Evolutionary conservation across 495 filamentous ascomycete species (phyloP).

Genomic region (Penicillium canariense): DNA sequence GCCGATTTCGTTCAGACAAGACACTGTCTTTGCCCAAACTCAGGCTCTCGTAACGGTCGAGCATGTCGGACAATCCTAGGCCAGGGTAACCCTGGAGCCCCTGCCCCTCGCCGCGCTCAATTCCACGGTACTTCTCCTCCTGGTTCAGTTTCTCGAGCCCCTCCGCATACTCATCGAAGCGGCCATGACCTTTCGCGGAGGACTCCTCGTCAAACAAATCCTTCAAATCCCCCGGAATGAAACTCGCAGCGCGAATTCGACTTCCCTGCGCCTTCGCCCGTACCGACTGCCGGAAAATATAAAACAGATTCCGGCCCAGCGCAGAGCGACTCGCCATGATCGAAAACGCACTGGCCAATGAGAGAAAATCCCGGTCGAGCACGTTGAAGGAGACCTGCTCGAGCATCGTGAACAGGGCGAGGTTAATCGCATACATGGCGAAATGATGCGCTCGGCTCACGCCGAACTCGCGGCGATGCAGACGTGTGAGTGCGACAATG

Average conservation of each 20-base stretch:
- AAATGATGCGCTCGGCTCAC: conserved; percentile 43
- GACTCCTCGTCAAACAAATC: conserved; percentile 39
- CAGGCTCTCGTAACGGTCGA: conserved; percentile 44
- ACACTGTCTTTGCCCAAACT: conserved; percentile 42
- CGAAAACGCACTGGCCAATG: conserved; percentile 37
- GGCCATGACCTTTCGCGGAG: conserved; percentile 11
- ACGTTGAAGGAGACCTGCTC: conserved; percentile 38
- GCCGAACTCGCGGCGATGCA: conserved; percentile 39
- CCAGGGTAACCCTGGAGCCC: conserved; percentile 28
- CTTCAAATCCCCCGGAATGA: conserved; percentile 35
- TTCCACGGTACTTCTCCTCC: conserved; percentile 36
- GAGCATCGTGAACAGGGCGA: conserved; percentile 42
- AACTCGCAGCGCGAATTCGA: conserved; percentile 23
- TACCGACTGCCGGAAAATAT: conserved; percentile 42
- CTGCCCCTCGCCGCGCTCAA: conserved; percentile 13
- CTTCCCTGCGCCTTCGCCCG: conserved; percentile 33
- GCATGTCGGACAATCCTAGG: conserved; percentile 38
- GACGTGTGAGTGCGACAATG: conserved; percentile 34
- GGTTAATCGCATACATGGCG: conserved; percentile 45
- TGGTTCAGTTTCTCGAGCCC: conserved; percentile 40
- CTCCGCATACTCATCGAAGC: conserved; percentile 37
- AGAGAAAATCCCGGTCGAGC: conserved; percentile 38
- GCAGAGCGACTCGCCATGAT: conserved; percentile 39
- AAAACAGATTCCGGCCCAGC: conserved; percentile 39
- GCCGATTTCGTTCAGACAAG: conserved; percentile 20